phyloP scores from a whole-genome alignment of 306 rosid species.

The Vigna reflexopilosa region DNA sequence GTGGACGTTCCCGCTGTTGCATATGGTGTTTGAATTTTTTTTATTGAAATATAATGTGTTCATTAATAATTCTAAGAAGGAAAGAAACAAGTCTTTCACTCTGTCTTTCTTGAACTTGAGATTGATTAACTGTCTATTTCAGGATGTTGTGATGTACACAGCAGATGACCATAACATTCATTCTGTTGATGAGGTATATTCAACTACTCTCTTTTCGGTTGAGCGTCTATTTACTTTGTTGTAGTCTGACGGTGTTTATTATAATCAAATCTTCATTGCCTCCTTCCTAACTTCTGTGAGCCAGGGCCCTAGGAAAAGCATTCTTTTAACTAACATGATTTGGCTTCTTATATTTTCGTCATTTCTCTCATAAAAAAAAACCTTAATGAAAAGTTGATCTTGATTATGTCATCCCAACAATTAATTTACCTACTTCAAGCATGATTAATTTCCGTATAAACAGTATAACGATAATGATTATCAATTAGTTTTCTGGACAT shows the following conservation, averaged over 20 bases:
- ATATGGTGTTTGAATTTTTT: slow-evolving; percentile 10
- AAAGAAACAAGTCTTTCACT: neutral
- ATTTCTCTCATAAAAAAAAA: neutral
- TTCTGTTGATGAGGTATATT: slow-evolving; percentile 88
- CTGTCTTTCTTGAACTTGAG: slow-evolving; percentile 14
- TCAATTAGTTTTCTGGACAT: neutral
- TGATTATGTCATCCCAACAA: neutral
- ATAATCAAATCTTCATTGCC: neutral
- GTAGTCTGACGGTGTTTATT: neutral
- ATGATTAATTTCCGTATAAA: neutral
- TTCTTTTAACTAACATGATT: neutral
- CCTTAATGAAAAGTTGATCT: neutral
- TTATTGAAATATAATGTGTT: slow-evolving; percentile 20
- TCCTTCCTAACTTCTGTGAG: neutral
- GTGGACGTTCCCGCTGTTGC: neutral
- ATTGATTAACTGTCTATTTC: slow-evolving; percentile 26
- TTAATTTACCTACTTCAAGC: neutral
- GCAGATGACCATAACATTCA: slow-evolving; percentile 80
- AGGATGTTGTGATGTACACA: slow-evolving; percentile 90
- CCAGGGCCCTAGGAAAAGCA: neutral
- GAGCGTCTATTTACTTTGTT: neutral
- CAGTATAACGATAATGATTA: neutral
- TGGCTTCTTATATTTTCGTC: slow-evolving; percentile 20
- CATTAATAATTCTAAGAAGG: slow-evolving; percentile 2
- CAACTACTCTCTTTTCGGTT: neutral